Evolutionary conservation across 768 basidiomycete species (phyloP).

Genomic region (Boletus patriciae): DNA sequence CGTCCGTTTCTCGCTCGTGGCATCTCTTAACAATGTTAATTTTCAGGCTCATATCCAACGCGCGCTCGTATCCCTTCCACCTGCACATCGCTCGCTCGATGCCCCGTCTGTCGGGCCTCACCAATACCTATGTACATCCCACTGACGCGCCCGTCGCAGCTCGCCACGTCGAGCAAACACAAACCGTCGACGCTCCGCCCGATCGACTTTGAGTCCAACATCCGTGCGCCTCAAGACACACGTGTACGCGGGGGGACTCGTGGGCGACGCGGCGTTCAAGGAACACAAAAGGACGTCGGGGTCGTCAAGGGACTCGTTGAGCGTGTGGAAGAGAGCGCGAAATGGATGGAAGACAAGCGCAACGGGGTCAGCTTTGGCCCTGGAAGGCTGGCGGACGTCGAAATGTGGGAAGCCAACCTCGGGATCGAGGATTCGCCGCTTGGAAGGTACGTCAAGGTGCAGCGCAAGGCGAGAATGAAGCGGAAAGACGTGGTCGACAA

Average conservation of each 20-base stretch:
- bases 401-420: slow-evolving; percentile 66
- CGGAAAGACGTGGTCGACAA: slow-evolving; percentile 70
- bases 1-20: background rate
- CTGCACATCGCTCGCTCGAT: slow-evolving; percentile 89
- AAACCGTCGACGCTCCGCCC: slow-evolving; percentile 87
- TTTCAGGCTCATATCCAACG: slow-evolving; percentile 80
- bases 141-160: slow-evolving; percentile 72
- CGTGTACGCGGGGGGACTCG: slow-evolving; percentile 77
- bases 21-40: background rate
- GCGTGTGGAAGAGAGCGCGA: slow-evolving; percentile 79
- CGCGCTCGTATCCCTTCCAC: slow-evolving; percentile 93
- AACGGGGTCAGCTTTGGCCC: slow-evolving; percentile 75
- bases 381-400: slow-evolving; percentile 63
- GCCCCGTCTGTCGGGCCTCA: slow-evolving; percentile 80
- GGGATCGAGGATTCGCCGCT: slow-evolving; percentile 72
- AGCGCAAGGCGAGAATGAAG: slow-evolving; percentile 78
- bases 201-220: slow-evolving; percentile 82
- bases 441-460: slow-evolving; percentile 76
- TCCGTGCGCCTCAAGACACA: slow-evolving; percentile 86
- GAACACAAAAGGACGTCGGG: slow-evolving; percentile 54
- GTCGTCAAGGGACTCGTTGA: slow-evolving; percentile 79
- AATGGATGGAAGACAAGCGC: slow-evolving; percentile 74
- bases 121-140: slow-evolving; percentile 86
- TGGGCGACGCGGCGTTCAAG: slow-evolving; percentile 74
- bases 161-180: slow-evolving; percentile 65